Conservation (phyloP, 768 basidiomycete species). For the Pulveroboletus sp. region DNA sequence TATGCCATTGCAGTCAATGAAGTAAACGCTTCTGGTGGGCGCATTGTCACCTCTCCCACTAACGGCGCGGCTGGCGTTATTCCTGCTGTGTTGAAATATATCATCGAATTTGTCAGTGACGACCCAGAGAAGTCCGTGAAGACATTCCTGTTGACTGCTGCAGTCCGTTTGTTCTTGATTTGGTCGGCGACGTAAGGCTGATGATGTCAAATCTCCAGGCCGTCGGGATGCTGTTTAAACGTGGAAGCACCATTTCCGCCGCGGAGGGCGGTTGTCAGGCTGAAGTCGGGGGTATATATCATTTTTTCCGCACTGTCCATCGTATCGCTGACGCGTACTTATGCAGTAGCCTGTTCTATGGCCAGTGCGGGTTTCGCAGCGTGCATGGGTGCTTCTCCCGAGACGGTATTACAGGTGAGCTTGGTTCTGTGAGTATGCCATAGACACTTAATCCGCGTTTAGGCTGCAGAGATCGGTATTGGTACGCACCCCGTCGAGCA, state of each 20-base stretch:
- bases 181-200: background rate
- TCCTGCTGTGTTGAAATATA: slow-evolving; percentile 87
- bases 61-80: slow-evolving; percentile 95
- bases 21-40: slow-evolving; percentile 87
- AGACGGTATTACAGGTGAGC: slow-evolving; percentile 71
- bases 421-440: background rate
- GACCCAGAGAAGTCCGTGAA: slow-evolving; percentile 83
- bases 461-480: slow-evolving; percentile 89
- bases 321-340: background rate
- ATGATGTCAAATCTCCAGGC: slow-evolving; percentile 44
- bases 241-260: slow-evolving; percentile 94
- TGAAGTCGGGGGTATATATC: slow-evolving; percentile 84
- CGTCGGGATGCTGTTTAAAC: slow-evolving; percentile 93
- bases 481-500: slow-evolving; percentile 41
- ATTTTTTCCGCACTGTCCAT: background rate
- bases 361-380: slow-evolving; percentile 91
- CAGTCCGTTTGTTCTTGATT: slow-evolving; percentile 44
- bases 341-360: slow-evolving; percentile 88
- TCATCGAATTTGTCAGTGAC: slow-evolving; percentile 88
- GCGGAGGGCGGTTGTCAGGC: slow-evolving; percentile 96
- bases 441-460: background rate
- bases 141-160: slow-evolving; percentile 87
- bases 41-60: slow-evolving; percentile 93
- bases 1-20: slow-evolving; percentile 96
- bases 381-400: slow-evolving; percentile 87